Conservation (phyloP, 2,329 filamentous ascomycete genomes). For the Fusarium globosum region DNA sequence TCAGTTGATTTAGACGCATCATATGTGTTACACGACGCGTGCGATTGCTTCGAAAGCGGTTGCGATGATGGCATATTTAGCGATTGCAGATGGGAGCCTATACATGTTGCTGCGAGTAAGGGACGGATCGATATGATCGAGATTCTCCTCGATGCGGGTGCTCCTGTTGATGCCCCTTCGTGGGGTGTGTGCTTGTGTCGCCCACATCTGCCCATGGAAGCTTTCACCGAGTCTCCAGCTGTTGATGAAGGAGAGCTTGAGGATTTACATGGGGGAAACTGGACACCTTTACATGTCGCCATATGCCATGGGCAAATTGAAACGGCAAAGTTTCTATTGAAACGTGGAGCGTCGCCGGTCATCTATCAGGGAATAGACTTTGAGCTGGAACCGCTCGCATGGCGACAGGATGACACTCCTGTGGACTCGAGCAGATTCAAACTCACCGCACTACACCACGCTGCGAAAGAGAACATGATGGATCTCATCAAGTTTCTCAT, state of each 20-base stretch:
- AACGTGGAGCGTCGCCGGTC: slow-evolving; percentile 38
- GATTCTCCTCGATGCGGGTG: slow-evolving; percentile 40
- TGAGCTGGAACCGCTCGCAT: slow-evolving; percentile 36
- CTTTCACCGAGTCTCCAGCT: slow-evolving; percentile 40
- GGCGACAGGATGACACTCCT: slow-evolving; percentile 39
- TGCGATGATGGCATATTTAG: slow-evolving; percentile 46
- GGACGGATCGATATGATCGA: slow-evolving; percentile 44
- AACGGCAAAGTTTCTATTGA: slow-evolving; percentile 40
- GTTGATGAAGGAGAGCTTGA: slow-evolving; percentile 45
- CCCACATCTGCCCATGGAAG: slow-evolving; percentile 43
- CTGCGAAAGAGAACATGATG: slow-evolving; percentile 37
- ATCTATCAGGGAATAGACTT: slow-evolving; percentile 44
- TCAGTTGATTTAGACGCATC: slow-evolving; percentile 43
- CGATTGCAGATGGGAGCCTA: slow-evolving; percentile 44
- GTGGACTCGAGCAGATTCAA: slow-evolving; percentile 37
- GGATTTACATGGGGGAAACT: slow-evolving; percentile 44
- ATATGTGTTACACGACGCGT: slow-evolving; percentile 41
- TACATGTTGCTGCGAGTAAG: slow-evolving; percentile 44
- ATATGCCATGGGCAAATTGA: slow-evolving; percentile 42
- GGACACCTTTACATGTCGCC: slow-evolving; percentile 44
- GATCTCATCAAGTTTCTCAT: slow-evolving; percentile 34
- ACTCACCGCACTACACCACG: slow-evolving; percentile 43
- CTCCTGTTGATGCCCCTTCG: slow-evolving; percentile 39
- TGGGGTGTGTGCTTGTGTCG: slow-evolving; percentile 45
- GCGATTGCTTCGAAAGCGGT: slow-evolving; percentile 43